Conservation (phyloP, 768 basidiomycete species). For the Hemileccinum rubropunctum region DNA sequence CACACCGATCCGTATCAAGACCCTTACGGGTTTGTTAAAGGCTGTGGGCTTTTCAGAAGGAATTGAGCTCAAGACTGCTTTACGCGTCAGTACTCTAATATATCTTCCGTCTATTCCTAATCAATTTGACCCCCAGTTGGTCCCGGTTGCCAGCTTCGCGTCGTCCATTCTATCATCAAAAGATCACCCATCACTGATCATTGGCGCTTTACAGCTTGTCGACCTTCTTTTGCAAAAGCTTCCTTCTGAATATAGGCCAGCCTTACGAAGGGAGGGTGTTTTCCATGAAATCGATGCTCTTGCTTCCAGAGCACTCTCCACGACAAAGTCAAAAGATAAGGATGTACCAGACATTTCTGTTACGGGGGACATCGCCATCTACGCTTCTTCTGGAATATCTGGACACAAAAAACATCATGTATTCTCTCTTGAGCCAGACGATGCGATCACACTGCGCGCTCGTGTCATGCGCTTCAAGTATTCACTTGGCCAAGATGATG, state of each 20-base stretch:
- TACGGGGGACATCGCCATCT: conserved; percentile 35
- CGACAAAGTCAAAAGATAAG: conserved; percentile 50
- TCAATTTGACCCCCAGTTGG: conserved; percentile 52
- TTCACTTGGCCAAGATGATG: conserved; percentile 54
- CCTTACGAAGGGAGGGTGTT: conserved; percentile 93
- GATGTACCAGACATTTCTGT: conserved; percentile 33
- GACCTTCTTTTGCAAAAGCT: conserved; percentile 87
- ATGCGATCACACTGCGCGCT: conserved; percentile 89
- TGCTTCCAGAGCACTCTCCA: conserved; percentile 59
- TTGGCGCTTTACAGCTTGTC: conserved; percentile 88
- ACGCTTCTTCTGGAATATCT: conserved; percentile 47
- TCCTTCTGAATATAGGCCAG: conserved; percentile 79
- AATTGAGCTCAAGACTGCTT: conserved; percentile 69
- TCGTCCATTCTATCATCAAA: conserved; percentile 91
- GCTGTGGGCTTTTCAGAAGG: conserved; percentile 86
- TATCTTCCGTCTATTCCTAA: background rate
- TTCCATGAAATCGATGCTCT: conserved; percentile 89
- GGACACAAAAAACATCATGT: conserved; percentile 71
- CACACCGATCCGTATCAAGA: conserved; percentile 83
- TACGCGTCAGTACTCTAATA: conserved; percentile 56
- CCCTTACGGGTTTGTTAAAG: conserved; percentile 83
- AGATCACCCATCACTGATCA: conserved; percentile 84
- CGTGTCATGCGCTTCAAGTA: conserved; percentile 86
- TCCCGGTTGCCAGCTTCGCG: conserved; percentile 93
- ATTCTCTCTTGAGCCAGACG: conserved; percentile 75